Percentiles rank a stretch among this genome's conserved stretches.
These are phyloP conservation scores for Kazachstania africana DNA, from an alignment of 805 yeast genomes.

Conservation along the genomic window DNA sequence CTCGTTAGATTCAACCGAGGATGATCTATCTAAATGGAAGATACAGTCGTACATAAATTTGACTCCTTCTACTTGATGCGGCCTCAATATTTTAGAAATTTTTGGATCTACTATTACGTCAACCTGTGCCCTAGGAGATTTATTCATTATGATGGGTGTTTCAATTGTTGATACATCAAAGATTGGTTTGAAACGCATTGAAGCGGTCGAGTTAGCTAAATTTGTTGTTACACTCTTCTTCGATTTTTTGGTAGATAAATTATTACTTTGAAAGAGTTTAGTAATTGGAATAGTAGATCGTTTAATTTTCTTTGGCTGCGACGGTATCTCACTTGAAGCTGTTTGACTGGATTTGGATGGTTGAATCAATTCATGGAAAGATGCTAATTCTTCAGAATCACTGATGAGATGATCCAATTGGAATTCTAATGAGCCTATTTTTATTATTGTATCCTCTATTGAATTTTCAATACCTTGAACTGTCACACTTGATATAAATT, in stretches of 20 bases:
- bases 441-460: conserved; percentile 31
- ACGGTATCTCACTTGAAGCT: not conserved
- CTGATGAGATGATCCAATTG: conserved; percentile 42
- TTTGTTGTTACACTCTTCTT: conserved; percentile 7
- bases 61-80: conserved; percentile 83
- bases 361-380: too few species aligned
- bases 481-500: conserved; percentile 19
- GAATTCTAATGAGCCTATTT: conserved; percentile 49
- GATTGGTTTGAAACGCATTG: conserved; percentile 26
- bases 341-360: conserved; percentile 5
- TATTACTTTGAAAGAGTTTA: conserved; percentile 6
- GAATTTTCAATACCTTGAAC: conserved; percentile 11
- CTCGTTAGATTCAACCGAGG: not conserved
- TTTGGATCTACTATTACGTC: conserved; percentile 54
- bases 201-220: conserved; percentile 5
- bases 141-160: conserved; percentile 34
- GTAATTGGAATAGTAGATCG: conserved; percentile 7
- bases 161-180: conserved; percentile 28
- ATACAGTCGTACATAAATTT: conserved; percentile 71
- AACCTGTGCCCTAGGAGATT: conserved; percentile 17
- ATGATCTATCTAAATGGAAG: conserved; percentile 43
- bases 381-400: conserved; percentile 12
- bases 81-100: conserved; percentile 44
- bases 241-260: conserved; percentile 2
- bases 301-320: not conserved